phyloP scores from a whole-genome alignment of 2,329 filamentous ascomycete genomes.

The Epichloe sibirici region DNA sequence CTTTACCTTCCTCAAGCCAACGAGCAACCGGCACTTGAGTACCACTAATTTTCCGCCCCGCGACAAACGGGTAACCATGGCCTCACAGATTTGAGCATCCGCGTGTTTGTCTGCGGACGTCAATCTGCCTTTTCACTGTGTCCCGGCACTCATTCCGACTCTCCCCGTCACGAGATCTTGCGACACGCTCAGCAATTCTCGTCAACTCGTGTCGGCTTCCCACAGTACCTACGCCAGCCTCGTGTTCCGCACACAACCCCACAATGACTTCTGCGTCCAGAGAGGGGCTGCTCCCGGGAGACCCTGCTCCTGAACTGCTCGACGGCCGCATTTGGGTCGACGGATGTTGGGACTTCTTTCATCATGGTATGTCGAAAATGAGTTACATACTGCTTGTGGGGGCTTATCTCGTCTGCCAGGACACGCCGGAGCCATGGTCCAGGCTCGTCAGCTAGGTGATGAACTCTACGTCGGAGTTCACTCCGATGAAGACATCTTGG shows the following conservation, averaged over 20 bases:
- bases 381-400: not conserved
- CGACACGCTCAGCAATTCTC: not conserved
- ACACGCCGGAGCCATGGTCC: slow-evolving; percentile 92
- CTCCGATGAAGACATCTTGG: slow-evolving; percentile 87
- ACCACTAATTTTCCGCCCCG: not conserved
- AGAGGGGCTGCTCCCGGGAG: slow-evolving; percentile 23
- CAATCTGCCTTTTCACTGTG: not conserved
- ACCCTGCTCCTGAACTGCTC: slow-evolving; percentile 41
- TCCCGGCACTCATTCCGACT: not conserved
- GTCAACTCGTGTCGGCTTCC: not conserved
- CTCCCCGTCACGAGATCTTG: not conserved
- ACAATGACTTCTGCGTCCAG: slow-evolving; percentile 13
- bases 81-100: not conserved
- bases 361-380: slow-evolving; percentile 57
- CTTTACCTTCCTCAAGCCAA: not conserved
- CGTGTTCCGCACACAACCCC: not conserved
- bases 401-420: slow-evolving; percentile 34
- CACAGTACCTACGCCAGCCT: not conserved
- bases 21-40: not conserved
- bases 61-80: not conserved
- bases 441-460: slow-evolving; percentile 80
- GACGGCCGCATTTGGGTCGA: slow-evolving; percentile 89
- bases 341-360: slow-evolving; percentile 98
- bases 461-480: slow-evolving; percentile 90
- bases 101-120: not conserved